Base-by-base conservation (phyloP, 2,329 filamentous ascomycete species). In the Xylaria digitata region DNA sequence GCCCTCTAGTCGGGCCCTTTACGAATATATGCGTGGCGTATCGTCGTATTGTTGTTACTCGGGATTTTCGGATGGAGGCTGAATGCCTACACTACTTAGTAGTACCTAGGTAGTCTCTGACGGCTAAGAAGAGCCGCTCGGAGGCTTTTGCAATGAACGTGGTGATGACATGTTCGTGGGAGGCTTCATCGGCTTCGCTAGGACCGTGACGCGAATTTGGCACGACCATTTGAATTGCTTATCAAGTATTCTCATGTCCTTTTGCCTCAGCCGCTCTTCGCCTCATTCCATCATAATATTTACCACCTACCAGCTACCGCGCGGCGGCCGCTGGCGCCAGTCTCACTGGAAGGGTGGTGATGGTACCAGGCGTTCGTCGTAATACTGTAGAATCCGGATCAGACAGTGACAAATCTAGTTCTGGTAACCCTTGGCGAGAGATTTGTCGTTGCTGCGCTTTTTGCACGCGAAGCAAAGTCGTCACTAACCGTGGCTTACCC, bases 381-480 rank as follows among this genome's bases (percentile, higher is more conserved):
- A 61, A 68, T 49, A 34, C 32, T 8, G 7, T 34, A 45, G 59
- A 45, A 53, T 55, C 50, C 55, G 56, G 23, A 49, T 45, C 58
- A 56, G 57, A 48, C 50, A 45, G 49, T 69, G 67, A 69, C 67
- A 69, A 69, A 69, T 69, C 67, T 7, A 57, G 37, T 32, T 65
- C 56, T 21, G 30, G 43, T 43, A 26, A 61, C 56, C 54, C 60
- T 61, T 42, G 66, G 56, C 54, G 21, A 17, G 53, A 26, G 30
- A 58, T 65, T 61, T 67, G 61, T 65, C 50, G 55, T 61, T 55
- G 56, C 21, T 56, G 49, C 23, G 46, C 53, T 57, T 32, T 42
- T 50, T 34, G 21, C 54, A 43, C 37, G 42, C 23, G 21, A 21
- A 37, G n/a, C 2, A 6, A 57, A 58, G 54, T 59, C 54, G 66